Base-by-base conservation (phyloP, 495 filamentous ascomycete genomes). In the Trichoderma virens region DNA sequence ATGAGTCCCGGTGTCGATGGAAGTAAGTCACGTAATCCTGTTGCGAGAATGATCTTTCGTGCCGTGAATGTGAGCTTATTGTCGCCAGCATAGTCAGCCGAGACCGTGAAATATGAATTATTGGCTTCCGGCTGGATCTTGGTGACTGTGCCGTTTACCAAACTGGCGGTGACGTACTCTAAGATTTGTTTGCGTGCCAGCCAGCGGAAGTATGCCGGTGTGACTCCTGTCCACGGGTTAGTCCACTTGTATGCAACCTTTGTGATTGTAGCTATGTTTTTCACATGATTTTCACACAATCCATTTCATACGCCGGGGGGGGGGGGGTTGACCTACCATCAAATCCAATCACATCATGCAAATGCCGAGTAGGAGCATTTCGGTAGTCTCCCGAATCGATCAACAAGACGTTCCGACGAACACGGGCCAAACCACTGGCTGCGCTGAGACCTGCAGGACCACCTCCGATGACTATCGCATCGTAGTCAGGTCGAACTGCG, bases 381-480 rank as follows among this genome's bases (percentile, higher is more conserved):
- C 85, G 82, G 65, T 83, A 86, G 3, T 62, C 64, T 13, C 70
- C 70, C 5, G 76, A 76, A 70, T 81, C 78, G 70, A 87, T 82
- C 43, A 87, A 67, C 5, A 83, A 64, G 6, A 75, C 71, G 4
- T 72, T 79, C 64, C 82, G 74, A 4, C 73, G 66, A 25, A 79
- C 76, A 14, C 85, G 83, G 0, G 78, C 78, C 1, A 88, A 75
- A 11, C 67, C 73, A 13, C 70, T 51, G 5, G 83, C 83, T 5
- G 73, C 73, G 0, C 78, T 67, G 7, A 88, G 76, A 9, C 85
- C 86, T 11, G 82, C 81, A 9, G 84, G 83, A 0, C 85, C 85
- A 34, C 71, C 79, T 67, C 85, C 85, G 31, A 87, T 74, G 68
- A 88, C 82, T 4, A 86, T 72, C 59, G 71, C 78, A 66, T 86